phyloP scores from a whole-genome alignment of 257 asterid species.

The Catharanthus roseus region DNA sequence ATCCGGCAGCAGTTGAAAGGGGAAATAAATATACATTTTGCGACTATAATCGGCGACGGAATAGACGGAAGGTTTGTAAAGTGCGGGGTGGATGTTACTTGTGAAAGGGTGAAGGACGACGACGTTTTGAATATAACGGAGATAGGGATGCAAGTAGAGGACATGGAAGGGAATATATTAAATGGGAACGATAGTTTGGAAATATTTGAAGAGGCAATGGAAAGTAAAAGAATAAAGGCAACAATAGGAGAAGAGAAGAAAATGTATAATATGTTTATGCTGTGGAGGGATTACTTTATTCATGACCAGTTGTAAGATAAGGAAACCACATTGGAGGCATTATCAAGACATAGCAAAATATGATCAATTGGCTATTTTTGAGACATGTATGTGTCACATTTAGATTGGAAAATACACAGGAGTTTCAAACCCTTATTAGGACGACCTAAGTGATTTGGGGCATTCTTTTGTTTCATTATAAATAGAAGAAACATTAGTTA shows the following conservation, averaged over 20 bases:
- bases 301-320: background rate
- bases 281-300: background rate
- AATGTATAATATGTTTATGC: constrained; percentile 17
- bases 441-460: too few species aligned
- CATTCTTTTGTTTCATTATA: too few species aligned
- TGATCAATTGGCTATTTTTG: too few species aligned
- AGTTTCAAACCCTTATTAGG: too few species aligned
- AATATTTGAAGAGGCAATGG: constrained; percentile 44
- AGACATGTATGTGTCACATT: too few species aligned
- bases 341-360: too few species aligned
- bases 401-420: too few species aligned
- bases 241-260: constrained; percentile 28
- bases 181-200: constrained; percentile 48
- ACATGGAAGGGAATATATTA: constrained; percentile 51
- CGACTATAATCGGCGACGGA: constrained; percentile 38
- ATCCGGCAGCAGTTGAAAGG: constrained; percentile 58
- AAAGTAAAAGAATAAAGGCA: constrained; percentile 40
- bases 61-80: constrained; percentile 30
- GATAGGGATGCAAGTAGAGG: constrained; percentile 67
- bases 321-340: too few species aligned
- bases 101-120: constrained; percentile 50
- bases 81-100: constrained; percentile 50
- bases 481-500: too few species aligned
- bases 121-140: constrained; percentile 54
- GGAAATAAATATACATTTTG: constrained; percentile 41